Conservation (phyloP, 1,284 basidiomycete species). For the Porogramme epimiltina region DNA sequence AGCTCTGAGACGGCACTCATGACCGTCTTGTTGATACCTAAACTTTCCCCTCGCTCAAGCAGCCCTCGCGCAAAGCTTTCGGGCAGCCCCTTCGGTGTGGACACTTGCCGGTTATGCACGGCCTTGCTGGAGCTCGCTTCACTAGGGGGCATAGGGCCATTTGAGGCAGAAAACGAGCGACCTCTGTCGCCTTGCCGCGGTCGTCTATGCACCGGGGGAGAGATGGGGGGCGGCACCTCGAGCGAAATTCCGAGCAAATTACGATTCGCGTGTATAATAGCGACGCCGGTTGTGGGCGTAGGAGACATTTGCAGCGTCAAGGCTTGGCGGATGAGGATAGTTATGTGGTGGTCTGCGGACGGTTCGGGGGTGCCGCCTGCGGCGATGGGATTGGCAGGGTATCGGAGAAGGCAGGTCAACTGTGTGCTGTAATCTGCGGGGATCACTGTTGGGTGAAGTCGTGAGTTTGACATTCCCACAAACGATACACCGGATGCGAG, state of each 20-base stretch:
- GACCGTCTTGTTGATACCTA: constrained; percentile 79
- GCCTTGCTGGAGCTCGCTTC: constrained; percentile 14
- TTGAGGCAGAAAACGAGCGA: constrained; percentile 22
- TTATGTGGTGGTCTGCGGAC: constrained; percentile 52
- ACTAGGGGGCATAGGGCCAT: constrained; percentile 14
- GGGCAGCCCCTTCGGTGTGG: constrained; percentile 53
- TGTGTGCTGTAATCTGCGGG: constrained; percentile 83
- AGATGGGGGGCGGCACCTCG: constrained; percentile 58
- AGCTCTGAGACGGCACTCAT: constrained; percentile 77
- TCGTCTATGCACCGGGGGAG: constrained; percentile 41
- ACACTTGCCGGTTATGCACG: constrained; percentile 41
- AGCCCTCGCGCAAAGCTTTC: constrained; percentile 74
- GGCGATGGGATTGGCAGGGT: constrained; percentile 57
- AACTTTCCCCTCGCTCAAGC: constrained; percentile 73
- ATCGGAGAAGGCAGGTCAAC: constrained; percentile 81
- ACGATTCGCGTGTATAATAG: constrained; percentile 79
- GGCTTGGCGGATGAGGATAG: constrained; percentile 82
- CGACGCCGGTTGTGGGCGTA: constrained; percentile 70
- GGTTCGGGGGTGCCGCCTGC: constrained; percentile 26
- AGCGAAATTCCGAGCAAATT: constrained; percentile 72
- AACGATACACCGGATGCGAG: no score
- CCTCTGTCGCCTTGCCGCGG: constrained; percentile 30
- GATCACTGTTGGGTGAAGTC: constrained; percentile 59
- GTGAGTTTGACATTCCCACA: no score
- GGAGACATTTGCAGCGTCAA: constrained; percentile 76